Percentiles rank a stretch among this genome's conserved stretches.
Evolutionary conservation across 768 basidiomycete genomes (phyloP).

Genomic region (Cantharellus anzutake): DNA sequence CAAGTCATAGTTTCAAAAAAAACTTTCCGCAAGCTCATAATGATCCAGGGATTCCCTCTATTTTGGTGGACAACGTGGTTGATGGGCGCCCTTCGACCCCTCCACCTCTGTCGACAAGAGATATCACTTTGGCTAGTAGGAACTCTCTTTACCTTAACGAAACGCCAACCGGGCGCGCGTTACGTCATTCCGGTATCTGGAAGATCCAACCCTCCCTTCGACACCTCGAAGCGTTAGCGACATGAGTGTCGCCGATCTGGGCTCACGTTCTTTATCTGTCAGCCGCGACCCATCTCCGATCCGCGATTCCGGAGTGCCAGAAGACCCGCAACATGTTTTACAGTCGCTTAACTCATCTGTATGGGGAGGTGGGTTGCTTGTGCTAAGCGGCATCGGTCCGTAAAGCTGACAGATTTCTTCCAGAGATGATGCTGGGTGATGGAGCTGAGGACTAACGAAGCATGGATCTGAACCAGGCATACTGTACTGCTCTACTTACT

Average conservation of each 20-base stretch:
- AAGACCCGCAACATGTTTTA: slow-evolving; percentile 21
- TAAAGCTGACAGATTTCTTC: neutral
- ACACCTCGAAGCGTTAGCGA: neutral
- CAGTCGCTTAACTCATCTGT: slow-evolving; percentile 45
- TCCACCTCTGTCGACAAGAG: slow-evolving; percentile 27
- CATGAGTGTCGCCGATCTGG: neutral
- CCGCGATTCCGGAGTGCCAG: neutral
- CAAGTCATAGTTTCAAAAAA: neutral
- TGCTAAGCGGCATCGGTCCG: neutral
- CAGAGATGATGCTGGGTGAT: slow-evolving; percentile 26
- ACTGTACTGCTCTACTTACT: too few relatives aligned
- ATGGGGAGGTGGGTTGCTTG: slow-evolving; percentile 40
- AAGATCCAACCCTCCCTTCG: neutral
- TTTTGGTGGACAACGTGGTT: slow-evolving; percentile 55
- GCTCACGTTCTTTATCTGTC: neutral
- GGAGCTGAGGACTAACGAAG: slow-evolving; percentile 25
- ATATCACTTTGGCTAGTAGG: slow-evolving; percentile 24
- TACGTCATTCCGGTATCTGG: neutral
- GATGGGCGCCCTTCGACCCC: slow-evolving; percentile 30
- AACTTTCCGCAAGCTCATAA: neutral
- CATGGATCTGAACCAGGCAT: neutral
- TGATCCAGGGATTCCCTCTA: slow-evolving; percentile 16
- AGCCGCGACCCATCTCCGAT: neutral
- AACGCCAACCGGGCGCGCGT: neutral
- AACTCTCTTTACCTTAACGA: neutral